Evolutionary conservation across 2,329 filamentous ascomycete species (phyloP).

Genomic region (Dothistroma septosporum): DNA sequence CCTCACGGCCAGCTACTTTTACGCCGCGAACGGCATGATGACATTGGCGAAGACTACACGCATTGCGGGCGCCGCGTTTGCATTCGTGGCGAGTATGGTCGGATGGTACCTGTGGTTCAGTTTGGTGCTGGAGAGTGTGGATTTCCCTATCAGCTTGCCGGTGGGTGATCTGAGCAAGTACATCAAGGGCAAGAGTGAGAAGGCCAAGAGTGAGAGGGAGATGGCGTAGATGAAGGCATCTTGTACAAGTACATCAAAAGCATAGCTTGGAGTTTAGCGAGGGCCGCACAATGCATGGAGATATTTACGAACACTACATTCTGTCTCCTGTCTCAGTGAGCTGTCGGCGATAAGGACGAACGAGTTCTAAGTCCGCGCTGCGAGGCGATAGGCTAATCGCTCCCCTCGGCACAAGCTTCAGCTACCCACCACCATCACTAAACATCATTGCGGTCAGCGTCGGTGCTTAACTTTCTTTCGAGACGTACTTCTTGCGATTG

Average conservation of each 20-base stretch:
- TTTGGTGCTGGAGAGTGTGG: slow-evolving; percentile 20
- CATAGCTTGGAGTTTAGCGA: neutral
- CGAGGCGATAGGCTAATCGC: neutral
- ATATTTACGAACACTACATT: too few relatives aligned
- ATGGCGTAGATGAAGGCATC: slow-evolving; percentile 5
- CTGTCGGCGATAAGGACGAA: too few relatives aligned
- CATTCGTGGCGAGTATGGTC: slow-evolving; percentile 15
- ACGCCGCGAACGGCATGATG: slow-evolving; percentile 10
- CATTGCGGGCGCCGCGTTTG: slow-evolving; percentile 10
- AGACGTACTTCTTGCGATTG: neutral
- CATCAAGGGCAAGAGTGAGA: slow-evolving; percentile 18
- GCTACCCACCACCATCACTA: neutral
- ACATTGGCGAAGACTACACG: slow-evolving; percentile 7
- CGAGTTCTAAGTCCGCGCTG: too few relatives aligned
- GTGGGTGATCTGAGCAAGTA: slow-evolving; percentile 20
- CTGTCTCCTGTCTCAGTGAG: too few relatives aligned
- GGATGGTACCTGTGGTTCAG: slow-evolving; percentile 19
- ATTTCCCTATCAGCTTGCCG: slow-evolving; percentile 19
- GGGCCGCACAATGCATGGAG: neutral
- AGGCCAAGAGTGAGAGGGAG: slow-evolving; percentile 11
- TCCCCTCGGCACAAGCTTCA: neutral
- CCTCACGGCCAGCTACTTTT: slow-evolving; percentile 15
- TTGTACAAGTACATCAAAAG: neutral
- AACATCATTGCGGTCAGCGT: neutral
- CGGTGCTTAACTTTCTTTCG: neutral